Percentiles rank a stretch among this genome's conserved stretches.
phyloP scores from a whole-genome alignment of 2,329 filamentous ascomycete species.

The Rhexocercosporidium sp. region DNA sequence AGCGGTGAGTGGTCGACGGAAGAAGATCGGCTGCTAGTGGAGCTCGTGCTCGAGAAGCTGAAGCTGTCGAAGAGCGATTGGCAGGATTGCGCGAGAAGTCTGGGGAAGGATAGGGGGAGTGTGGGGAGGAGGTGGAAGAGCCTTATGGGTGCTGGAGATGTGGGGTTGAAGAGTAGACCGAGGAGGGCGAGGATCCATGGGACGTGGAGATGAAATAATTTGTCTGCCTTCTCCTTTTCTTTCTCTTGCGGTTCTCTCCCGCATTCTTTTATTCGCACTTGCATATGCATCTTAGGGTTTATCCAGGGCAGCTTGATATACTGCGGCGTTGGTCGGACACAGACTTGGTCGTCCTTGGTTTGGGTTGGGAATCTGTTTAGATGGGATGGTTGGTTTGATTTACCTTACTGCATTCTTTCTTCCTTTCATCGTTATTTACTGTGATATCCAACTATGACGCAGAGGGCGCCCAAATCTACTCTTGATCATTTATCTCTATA shows the following conservation, averaged over 20 bases:
- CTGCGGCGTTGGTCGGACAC: conserved; percentile 1
- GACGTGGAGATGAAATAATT: conserved; percentile 56
- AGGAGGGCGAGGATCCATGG: conserved; percentile 56
- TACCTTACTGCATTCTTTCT: not conserved
- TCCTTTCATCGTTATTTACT: not conserved
- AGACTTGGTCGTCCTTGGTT: not conserved
- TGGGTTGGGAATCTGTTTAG: not conserved
- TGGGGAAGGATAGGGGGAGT: conserved; percentile 64
- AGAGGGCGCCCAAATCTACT: conserved; percentile 8
- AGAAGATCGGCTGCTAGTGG: conserved; percentile 69
- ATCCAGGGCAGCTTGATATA: conserved; percentile 12
- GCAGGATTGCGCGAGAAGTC: conserved; percentile 68
- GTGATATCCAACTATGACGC: conserved; percentile 11
- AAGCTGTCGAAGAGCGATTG: conserved; percentile 68
- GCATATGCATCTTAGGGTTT: conserved; percentile 11
- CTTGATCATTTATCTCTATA: not conserved
- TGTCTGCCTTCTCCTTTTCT: not conserved
- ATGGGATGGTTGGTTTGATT: not conserved
- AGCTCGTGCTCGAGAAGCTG: conserved; percentile 70
- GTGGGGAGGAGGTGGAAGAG: conserved; percentile 67
- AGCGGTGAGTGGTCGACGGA: conserved; percentile 60
- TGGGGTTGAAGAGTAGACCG: conserved; percentile 55
- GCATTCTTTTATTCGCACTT: conserved; percentile 2
- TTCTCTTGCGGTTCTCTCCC: not conserved
- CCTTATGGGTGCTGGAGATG: conserved; percentile 61